Evolutionary conservation across 108 stramenopile species (phyloP).

Genomic region (Discostella stelligeroides): DNA sequence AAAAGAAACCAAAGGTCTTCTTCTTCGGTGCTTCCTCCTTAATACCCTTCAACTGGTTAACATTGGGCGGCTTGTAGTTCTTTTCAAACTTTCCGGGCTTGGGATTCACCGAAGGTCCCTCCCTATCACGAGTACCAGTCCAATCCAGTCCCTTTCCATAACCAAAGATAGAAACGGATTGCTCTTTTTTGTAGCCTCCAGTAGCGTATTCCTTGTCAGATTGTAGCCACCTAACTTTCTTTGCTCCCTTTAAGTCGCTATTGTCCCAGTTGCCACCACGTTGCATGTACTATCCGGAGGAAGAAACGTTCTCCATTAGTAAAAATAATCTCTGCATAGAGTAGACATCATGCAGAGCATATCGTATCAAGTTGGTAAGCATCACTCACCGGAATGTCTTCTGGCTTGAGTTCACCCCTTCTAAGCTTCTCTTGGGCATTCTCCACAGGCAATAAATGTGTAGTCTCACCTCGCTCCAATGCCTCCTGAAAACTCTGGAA

Average conservation of each 20-base stretch:
- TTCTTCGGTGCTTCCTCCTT: constrained; percentile 51
- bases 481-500: constrained; percentile 86
- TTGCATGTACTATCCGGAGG: constrained; percentile 70
- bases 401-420: constrained; percentile 68
- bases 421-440: constrained; percentile 63
- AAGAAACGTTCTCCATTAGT: background rate
- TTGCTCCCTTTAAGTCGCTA: constrained; percentile 50
- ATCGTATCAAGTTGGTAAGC: background rate
- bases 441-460: constrained; percentile 72
- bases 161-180: constrained; percentile 74
- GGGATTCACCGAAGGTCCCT: constrained; percentile 26
- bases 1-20: constrained; percentile 75
- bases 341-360: background rate
- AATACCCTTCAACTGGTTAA: constrained; percentile 53
- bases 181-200: constrained; percentile 85
- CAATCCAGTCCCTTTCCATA: constrained; percentile 79
- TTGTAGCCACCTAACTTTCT: constrained; percentile 42
- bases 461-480: constrained; percentile 73
- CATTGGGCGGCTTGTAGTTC: constrained; percentile 85
- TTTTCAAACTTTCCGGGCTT: constrained; percentile 55
- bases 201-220: constrained; percentile 63
- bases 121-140: constrained; percentile 60
- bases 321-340: too few species aligned
- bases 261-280: constrained; percentile 70
- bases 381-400: constrained; percentile 65